phyloP scores from a whole-genome alignment of 768 basidiomycete genomes.

The Rhodotorula toruloides region DNA sequence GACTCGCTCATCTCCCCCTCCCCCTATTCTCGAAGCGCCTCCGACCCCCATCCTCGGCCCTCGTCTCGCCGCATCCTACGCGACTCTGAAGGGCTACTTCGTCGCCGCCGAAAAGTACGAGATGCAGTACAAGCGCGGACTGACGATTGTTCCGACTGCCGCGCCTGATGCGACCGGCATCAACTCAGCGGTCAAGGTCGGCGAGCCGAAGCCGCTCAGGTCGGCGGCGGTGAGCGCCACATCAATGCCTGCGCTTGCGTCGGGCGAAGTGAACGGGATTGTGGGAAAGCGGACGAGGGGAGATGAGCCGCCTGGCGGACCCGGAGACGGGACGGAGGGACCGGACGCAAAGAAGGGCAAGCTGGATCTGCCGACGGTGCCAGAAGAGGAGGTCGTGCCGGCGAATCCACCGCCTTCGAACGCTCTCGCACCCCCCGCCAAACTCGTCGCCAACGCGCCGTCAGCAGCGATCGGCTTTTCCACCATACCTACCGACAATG shows the following conservation, averaged over 20 bases:
- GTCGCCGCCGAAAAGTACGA: conserved; percentile 27
- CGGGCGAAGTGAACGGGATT: neutral
- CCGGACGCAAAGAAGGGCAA: conserved; percentile 1
- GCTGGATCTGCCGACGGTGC: conserved; percentile 16
- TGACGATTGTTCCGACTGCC: conserved; percentile 5
- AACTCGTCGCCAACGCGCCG: no score
- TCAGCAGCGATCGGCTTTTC: neutral
- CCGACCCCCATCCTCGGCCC: conserved; percentile 11
- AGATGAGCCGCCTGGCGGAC: neutral
- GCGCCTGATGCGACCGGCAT: neutral
- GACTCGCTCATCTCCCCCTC: no score
- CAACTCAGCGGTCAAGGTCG: neutral
- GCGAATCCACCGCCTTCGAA: neutral
- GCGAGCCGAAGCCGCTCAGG: no score
- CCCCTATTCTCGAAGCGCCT: neutral
- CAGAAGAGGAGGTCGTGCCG: conserved; percentile 16
- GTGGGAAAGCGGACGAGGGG: neutral
- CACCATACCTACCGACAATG: neutral
- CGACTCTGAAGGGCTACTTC: conserved; percentile 29
- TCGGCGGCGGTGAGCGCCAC: neutral
- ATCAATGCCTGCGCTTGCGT: neutral
- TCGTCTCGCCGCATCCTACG: conserved; percentile 11
- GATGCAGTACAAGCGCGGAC: conserved; percentile 10
- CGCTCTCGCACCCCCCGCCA: neutral
- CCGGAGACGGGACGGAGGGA: neutral